Base-by-base conservation (phyloP, 129 eudicot species). In the Scalesia atractyloides region DNA sequence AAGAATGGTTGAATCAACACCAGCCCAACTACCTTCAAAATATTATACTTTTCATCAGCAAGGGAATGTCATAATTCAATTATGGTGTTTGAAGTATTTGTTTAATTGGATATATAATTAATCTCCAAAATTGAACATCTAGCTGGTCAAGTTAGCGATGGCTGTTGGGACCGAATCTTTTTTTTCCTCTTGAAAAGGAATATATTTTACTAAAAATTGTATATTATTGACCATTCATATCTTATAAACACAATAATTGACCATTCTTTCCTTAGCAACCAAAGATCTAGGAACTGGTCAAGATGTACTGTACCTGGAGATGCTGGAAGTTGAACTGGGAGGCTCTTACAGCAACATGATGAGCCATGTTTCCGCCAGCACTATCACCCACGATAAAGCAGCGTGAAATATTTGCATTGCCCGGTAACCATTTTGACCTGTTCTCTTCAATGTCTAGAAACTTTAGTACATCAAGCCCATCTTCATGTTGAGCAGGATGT, bases 341-440 rank as follows among this genome's bases (percentile, higher is more conserved):
- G 10, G 85, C 76, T 81, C 78, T 72, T 51, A 58, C 58, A 48
- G 76, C 66, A 22, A 82, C 82, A 69, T 76, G 70, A 74, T 72
- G 85, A 70, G 75, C 75, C 11, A 82, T 41, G 50, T 82, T 68
- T 34, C 82, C 85, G 22, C 85, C 85, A 12, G 79, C 85, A 20
- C 85, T 82, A 57, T 82, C 85, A 17, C 85, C 85, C 9, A 54
- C 82, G 2, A 82, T 12, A 57, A 82, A 82, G 36, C 85, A 81
- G 0, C 30, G 66, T 11, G 85, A 76, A 58, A 81, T 52, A 44
- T 76, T 63, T 8, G 52, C 78, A 39, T 81, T 76, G 30, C 57
- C 67, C 37, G 85, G 85, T 22, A 81, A 72, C 13, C 73, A 43
- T 5, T 60, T 39, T 3, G 13, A 65, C 20, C 68, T 18, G 11